Percentiles rank a stretch among this genome's conserved stretches.
These are phyloP conservation scores for Eucalyptus polybractea DNA, from an alignment of 345 rosid species.

Conservation along the genomic window DNA sequence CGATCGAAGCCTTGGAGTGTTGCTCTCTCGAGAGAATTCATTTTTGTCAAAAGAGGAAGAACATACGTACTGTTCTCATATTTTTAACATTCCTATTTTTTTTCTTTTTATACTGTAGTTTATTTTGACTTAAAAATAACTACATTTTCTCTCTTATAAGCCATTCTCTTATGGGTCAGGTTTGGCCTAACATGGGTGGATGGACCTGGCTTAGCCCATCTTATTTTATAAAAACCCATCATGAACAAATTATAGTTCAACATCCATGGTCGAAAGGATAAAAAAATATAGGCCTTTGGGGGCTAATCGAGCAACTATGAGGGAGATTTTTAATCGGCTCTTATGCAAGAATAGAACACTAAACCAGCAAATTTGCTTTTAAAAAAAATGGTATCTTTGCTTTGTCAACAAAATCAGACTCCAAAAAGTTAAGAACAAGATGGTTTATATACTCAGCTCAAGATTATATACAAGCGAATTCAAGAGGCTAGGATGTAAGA, in stretches of 20 bases:
- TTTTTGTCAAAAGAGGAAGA: no score
- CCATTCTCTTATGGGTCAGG: no score
- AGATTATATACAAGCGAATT: background rate
- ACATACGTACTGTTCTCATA: no score
- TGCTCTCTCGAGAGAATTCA: no score
- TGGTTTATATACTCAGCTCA: background rate
- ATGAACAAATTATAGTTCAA: background rate
- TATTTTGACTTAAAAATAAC: no score
- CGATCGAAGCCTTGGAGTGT: no score
- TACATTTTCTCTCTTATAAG: no score
- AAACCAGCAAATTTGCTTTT: background rate
- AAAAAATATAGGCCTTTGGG: background rate
- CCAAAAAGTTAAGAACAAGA: background rate
- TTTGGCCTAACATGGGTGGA: no score
- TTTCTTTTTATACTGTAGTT: no score
- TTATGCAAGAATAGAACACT: background rate
- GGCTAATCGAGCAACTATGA: background rate
- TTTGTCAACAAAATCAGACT: background rate
- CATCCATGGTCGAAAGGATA: background rate
- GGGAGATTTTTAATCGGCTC: background rate
- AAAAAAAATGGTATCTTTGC: background rate
- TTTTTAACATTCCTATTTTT: no score
- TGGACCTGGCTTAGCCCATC: no score
- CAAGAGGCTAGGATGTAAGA: background rate
- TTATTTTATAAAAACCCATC: no score